These are phyloP conservation scores for Meredithiella fracta DNA, from an alignment of 2,329 filamentous ascomycete genomes.

Conservation along the genomic window DNA sequence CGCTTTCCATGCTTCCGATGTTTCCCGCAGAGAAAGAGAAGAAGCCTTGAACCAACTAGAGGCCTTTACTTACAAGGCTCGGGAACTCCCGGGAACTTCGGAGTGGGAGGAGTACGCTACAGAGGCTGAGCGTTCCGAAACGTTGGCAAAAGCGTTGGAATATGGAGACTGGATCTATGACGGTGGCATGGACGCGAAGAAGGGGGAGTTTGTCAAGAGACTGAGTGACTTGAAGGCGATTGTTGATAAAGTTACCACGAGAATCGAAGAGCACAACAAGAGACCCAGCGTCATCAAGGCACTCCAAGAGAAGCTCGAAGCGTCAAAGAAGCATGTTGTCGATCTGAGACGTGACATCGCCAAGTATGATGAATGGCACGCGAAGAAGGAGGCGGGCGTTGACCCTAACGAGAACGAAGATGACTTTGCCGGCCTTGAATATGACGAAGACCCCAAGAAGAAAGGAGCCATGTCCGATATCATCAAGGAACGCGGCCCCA, in stretches of 20 bases:
- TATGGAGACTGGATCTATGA: conserved; percentile 84
- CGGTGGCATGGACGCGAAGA: conserved; percentile 60
- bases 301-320: conserved; percentile 54
- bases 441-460: conserved; percentile 40
- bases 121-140: conserved; percentile 43
- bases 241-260: conserved; percentile 58
- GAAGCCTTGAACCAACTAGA: conserved; percentile 89
- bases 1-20: conserved; percentile 76
- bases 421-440: conserved; percentile 60
- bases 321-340: conserved; percentile 52
- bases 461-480: conserved; percentile 27
- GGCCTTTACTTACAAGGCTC: conserved; percentile 73
- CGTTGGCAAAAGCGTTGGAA: conserved; percentile 51
- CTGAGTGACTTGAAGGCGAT: conserved; percentile 63
- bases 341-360: conserved; percentile 54
- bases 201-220: conserved; percentile 57
- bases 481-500: conserved; percentile 31
- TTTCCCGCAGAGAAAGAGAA: conserved; percentile 57
- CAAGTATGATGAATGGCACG: conserved; percentile 47
- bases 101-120: conserved; percentile 59
- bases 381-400: conserved; percentile 16
- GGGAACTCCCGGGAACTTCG: conserved; percentile 65
- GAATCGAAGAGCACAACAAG: conserved; percentile 53
- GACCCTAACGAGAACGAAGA: conserved; percentile 24
- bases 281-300: conserved; percentile 53